phyloP scores from a whole-genome alignment of 2,329 filamentous ascomycete genomes.

The Penicillium sp. region DNA sequence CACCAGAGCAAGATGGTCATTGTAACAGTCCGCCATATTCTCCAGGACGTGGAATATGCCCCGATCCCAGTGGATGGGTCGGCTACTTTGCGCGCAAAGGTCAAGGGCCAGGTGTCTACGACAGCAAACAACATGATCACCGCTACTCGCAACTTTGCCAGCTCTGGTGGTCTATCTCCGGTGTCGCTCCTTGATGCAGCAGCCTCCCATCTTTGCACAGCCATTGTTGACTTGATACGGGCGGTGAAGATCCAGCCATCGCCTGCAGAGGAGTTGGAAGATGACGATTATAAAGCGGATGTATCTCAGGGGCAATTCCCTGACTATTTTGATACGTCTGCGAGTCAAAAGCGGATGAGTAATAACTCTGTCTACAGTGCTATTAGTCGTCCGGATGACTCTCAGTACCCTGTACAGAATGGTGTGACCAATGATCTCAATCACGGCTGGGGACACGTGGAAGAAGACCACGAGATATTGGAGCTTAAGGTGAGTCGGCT shows the following conservation, averaged over 20 bases:
- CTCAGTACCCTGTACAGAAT: constrained; percentile 30
- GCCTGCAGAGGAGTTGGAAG: constrained; percentile 70
- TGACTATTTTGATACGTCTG: constrained; percentile 63
- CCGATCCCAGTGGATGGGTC: constrained; percentile 56
- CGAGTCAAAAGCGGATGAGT: constrained; percentile 52
- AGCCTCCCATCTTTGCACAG: constrained; percentile 81
- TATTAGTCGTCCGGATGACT: constrained; percentile 58
- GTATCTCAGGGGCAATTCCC: constrained; percentile 63
- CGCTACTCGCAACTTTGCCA: constrained; percentile 85
- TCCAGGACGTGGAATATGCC: constrained; percentile 68
- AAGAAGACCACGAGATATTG: constrained; percentile 52
- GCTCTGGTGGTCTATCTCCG: constrained; percentile 78
- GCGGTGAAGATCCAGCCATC: constrained; percentile 79
- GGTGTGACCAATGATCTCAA: constrained; percentile 33
- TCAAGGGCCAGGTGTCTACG: constrained; percentile 80
- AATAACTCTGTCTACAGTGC: constrained; percentile 72
- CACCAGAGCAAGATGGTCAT: constrained; percentile 86
- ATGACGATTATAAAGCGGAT: constrained; percentile 69
- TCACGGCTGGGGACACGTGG: constrained; percentile 40
- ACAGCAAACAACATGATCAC: constrained; percentile 96
- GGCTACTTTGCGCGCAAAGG: constrained; percentile 61
- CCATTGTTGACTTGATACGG: constrained; percentile 81
- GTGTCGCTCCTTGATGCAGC: constrained; percentile 93
- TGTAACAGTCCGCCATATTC: constrained; percentile 77
- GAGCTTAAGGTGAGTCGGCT: constrained; percentile 56